These are phyloP conservation scores for Fusarium burgessii DNA, from an alignment of 2,329 filamentous ascomycete species.

Conservation along the genomic window DNA sequence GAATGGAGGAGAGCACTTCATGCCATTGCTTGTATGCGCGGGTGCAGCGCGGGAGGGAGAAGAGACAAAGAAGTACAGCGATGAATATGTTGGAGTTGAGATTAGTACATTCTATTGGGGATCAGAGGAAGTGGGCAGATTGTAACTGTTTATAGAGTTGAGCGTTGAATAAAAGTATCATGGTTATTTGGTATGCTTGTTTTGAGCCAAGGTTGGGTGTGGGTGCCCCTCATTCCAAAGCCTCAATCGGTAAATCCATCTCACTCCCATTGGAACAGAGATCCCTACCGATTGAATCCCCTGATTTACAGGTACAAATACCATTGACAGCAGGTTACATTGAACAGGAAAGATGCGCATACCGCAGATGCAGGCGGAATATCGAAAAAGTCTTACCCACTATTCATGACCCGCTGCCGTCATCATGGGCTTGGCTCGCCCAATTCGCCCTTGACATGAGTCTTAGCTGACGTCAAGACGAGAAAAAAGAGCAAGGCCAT, in stretches of 20 bases:
- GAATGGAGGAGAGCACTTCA: constrained; percentile 67
- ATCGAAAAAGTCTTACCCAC: constrained; percentile 12
- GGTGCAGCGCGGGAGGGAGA: constrained; percentile 61
- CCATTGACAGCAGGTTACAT: not conserved
- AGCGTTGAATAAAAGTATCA: not conserved
- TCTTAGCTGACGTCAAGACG: constrained; percentile 37
- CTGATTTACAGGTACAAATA: constrained; percentile 32
- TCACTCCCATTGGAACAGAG: constrained; percentile 18
- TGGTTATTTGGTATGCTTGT: constrained; percentile 25
- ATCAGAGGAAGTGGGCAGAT: constrained; percentile 38
- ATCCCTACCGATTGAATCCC: constrained; percentile 12
- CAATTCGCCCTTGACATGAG: not conserved
- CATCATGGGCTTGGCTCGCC: constrained; percentile 37
- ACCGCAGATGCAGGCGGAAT: not conserved
- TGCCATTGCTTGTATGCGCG: constrained; percentile 69
- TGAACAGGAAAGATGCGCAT: not conserved
- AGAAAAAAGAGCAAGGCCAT: not conserved
- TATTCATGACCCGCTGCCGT: constrained; percentile 39
- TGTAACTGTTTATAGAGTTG: not conserved
- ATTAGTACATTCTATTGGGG: constrained; percentile 70
- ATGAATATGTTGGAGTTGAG: constrained; percentile 61
- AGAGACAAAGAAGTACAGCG: constrained; percentile 58
- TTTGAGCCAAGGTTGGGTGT: constrained; percentile 4
- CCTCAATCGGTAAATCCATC: constrained; percentile 8
- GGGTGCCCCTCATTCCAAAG: constrained; percentile 1